Evolutionary conservation across 2,329 filamentous ascomycete species (phyloP), one percentile per base, ranked within the genome.

Genomic region (Calonectria montana): DNA sequence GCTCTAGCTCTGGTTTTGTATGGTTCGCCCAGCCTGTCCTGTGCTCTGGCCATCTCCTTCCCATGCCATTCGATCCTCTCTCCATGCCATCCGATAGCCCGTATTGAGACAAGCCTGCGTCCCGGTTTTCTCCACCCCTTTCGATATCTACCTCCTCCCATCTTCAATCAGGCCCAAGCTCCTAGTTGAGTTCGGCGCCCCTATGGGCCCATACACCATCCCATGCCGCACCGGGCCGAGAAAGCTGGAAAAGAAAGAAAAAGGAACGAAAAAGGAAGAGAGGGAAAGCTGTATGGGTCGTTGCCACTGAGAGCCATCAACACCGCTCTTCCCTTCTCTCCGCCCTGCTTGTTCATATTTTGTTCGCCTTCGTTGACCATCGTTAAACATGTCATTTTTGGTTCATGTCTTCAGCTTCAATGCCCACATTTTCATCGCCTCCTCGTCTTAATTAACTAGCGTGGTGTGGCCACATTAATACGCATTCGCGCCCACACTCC

Each of bases 121-220:
- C 72, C 77, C 77, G 77, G 77, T 72, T 75, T 71, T 63, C 69
- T 69, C 69, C 31, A 35, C 65, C 65, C 48, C 48, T 53, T 29
- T 35, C 67, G 37, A 39, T 47, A 62, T 61, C 55, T 61, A 55
- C 73, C 69, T 61, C 62, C 55, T 23, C 43, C 29, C 57, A 23
- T 48, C n/a, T 48, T 37, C 55, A 53, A 63, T 45, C 35, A 45
- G 37, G 57, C 39, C 57, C 57, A 41, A 62, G 39, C 27, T 61
- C 43, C 39, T 35, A 23, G 23, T 47, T 64, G 45, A 41, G 53
- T 50, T 35, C 66, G 71, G 66, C 75, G 76, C 75, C 75, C 75
- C 74, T 55, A 77, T 79, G 77, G 74, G 69, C 78, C 76, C 77
- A 79, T 79, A 73, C 10, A 62, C 45, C 66, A 70, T 25, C 47